phyloP scores from a whole-genome alignment of 331 rosid genomes.

The Rosa hybrid region DNA sequence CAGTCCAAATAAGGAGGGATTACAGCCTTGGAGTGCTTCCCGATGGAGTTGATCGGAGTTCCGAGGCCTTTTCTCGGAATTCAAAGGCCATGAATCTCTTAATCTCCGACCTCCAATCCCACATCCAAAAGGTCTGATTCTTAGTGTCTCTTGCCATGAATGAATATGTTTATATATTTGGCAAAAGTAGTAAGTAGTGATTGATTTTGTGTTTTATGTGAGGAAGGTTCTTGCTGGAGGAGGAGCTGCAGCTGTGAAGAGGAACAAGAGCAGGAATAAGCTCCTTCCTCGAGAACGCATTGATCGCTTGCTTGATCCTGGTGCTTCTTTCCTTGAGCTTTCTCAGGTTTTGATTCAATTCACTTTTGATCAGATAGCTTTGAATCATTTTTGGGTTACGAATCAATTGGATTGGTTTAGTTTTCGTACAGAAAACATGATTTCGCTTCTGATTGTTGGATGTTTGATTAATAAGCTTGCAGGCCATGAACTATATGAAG shows the following conservation, averaged over 20 bases:
- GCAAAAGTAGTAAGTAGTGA: not conserved
- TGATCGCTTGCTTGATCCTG: conserved; percentile 83
- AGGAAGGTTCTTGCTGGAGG: conserved; percentile 73
- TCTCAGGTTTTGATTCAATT: conserved; percentile 61
- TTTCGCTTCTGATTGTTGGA: conserved; percentile 3
- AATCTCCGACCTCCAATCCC: conserved; percentile 68
- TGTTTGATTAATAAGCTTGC: conserved; percentile 67
- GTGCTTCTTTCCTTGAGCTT: conserved; percentile 92
- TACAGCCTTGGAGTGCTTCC: conserved; percentile 59
- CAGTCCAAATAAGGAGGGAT: conserved; percentile 26
- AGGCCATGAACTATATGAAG: conserved; percentile 85
- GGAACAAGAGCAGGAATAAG: conserved; percentile 74
- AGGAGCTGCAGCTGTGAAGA: conserved; percentile 72
- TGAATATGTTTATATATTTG: not conserved
- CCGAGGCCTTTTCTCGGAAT: conserved; percentile 46
- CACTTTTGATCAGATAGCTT: not conserved
- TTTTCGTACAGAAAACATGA: not conserved
- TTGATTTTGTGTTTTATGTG: conserved; percentile 6
- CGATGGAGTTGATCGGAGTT: conserved; percentile 54
- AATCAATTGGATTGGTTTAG: not conserved
- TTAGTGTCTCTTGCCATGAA: too few relatives aligned
- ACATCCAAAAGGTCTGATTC: conserved; percentile 49
- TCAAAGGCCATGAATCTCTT: conserved; percentile 60
- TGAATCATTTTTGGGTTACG: not conserved
- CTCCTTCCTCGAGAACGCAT: conserved; percentile 84